Evolutionary conservation across 139 green algal species (phyloP), one percentile per base, ranked within the genome.

Genomic region (Chlorella sp.): DNA sequence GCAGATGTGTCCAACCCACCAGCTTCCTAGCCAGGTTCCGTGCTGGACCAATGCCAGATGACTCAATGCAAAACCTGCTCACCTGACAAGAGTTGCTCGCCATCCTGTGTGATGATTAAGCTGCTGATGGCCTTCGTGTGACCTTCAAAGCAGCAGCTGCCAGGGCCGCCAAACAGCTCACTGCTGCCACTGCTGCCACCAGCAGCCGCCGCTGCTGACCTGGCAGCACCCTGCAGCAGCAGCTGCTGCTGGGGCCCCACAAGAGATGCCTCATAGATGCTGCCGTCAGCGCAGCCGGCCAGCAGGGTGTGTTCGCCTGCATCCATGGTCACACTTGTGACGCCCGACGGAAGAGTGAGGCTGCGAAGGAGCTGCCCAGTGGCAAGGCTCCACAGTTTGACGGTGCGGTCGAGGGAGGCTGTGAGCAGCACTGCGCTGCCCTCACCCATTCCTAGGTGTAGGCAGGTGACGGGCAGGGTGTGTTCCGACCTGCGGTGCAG

Each of bases 401-500:
- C 85, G 24, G 76, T 92, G 27, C 85, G 80, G 80, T 98, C 94
- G 17, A 91, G 70, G 6, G 85, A 92, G 14, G 72, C 82, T 1
- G 87, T 92, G 2, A 85, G 82, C 3, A 93, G 68, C 1, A 95
- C 31, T 4, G 82, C 80, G 27, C 73, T 83, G 30, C 62, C 71
- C 31, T 82, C 89, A 10, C 24, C 35, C 32, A 35, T 35, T 0
- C 91, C 84, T 1, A 84, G 50, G n/a, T 64, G 63, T 31, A 98
- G 60, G 31, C 65, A 75, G 2, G 89, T 96, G 1, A 98, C 78
- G 0, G 88, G 85, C 26, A 97, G 82, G 0, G 91, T 95, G 79
- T 98, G 93, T 35, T 5, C 74, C 66, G 68, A 86, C 90, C 90
- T 94, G 20, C 85, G 85, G 70, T 91, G 81, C 63, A 92, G 83